Percentiles rank a stretch among this genome's conserved stretches.
phyloP scores from a whole-genome alignment of 495 filamentous ascomycete species.

The Penicillium bialowiezense region DNA sequence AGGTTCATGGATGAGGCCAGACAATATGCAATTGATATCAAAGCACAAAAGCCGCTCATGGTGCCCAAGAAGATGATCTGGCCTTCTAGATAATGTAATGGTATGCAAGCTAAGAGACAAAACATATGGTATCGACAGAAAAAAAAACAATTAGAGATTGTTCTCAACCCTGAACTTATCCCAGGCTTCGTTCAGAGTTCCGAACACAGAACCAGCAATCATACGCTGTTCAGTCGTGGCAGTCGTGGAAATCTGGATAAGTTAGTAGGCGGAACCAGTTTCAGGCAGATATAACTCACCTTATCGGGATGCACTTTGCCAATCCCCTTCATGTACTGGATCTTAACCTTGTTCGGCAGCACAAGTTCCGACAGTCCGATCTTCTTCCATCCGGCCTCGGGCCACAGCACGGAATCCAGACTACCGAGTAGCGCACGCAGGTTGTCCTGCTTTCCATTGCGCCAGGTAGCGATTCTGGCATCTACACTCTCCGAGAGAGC shows the following conservation, averaged over 20 bases:
- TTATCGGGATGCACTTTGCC: conserved; percentile 98
- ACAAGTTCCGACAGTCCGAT: conserved; percentile 89
- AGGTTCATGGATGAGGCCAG: no score
- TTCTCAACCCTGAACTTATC: conserved; percentile 96
- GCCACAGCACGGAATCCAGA: conserved; percentile 87
- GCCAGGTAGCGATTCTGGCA: conserved; percentile 72
- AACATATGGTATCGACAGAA: conserved; percentile 5
- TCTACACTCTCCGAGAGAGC: conserved; percentile 83
- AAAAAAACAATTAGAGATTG: conserved; percentile 30
- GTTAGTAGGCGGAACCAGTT: not conserved
- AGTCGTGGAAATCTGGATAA: conserved; percentile 69
- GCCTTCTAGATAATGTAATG: conserved; percentile 1
- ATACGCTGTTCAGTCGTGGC: conserved; percentile 93
- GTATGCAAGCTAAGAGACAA: conserved; percentile 4
- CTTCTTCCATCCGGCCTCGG: conserved; percentile 92
- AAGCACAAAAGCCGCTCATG: not conserved
- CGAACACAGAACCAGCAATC: conserved; percentile 88
- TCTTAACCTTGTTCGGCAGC: conserved; percentile 87
- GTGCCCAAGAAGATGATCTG: not conserved
- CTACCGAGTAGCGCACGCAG: conserved; percentile 84
- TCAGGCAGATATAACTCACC: conserved; percentile 51
- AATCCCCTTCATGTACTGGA: conserved; percentile 98
- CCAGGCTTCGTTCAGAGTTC: conserved; percentile 94
- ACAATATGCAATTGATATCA: not conserved
- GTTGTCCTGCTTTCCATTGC: conserved; percentile 87